Base-by-base conservation (phyloP, 2,329 filamentous ascomycete genomes). In the Pseudogymnoascus sp. region DNA sequence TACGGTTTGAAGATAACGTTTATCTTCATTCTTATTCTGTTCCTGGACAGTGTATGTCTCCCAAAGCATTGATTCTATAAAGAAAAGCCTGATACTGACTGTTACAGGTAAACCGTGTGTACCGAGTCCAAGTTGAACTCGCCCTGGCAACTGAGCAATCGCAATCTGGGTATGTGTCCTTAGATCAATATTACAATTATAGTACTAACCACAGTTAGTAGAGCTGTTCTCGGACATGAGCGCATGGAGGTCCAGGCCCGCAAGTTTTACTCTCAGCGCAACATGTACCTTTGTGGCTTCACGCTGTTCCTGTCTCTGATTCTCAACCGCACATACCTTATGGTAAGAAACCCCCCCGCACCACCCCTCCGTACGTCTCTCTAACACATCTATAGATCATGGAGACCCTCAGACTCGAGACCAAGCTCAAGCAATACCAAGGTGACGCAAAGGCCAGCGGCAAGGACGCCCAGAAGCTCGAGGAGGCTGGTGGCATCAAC, bases 251-350 rank as follows among this genome's bases (percentile, higher is more conserved):
- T 97, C 59, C 94, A 99, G 77, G 93, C 94, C 67, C 91, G 94
- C 83, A 99, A 99, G 79, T 99, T 99, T 82, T 99, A 99, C 84
- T 96, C 92, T 64, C 93, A 99, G 81, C 92, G 94, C 76, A 99
- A 99, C 86, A 99, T 99, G 94, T 99, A 99, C 79, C 91, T 99
- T 64, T 97, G 94, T 77, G 94, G 94, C 70, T 99, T 99, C 82
- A 99, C 94, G 4, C 88, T 99, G 65, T 97, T 99, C 85, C 88
- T 99, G 64, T 97, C 93, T 60, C 83, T 99, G 66, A 99, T 99
- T 77, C 90, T 95, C 74, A 97, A 99, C 86, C 93, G 94, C 73
- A 99, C 94, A 72, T 99, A 97, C 80, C 89, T 88, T 72, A 93
- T 97, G 90, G 96, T 97, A 28, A 58, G 28, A 7, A 25, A 12